phyloP scores from a whole-genome alignment of 2,329 filamentous ascomycete species.

The Ceratocystis eucalypticola region DNA sequence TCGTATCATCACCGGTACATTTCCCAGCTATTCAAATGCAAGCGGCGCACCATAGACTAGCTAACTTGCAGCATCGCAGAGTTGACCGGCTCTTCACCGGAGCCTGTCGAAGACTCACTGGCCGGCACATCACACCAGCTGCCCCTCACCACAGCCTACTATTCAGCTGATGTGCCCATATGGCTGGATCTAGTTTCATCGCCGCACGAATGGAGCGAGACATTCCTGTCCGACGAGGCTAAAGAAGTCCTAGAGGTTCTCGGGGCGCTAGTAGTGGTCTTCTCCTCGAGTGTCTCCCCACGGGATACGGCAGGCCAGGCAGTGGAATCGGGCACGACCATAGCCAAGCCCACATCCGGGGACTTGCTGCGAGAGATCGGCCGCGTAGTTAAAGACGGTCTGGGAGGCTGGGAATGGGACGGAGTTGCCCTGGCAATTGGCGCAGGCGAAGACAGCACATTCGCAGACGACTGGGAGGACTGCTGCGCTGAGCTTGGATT shows the following conservation, averaged over 20 bases:
- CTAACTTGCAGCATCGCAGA: constrained; percentile 28
- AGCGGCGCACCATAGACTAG: neutral
- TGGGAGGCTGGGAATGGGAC: constrained; percentile 51
- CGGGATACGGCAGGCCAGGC: neutral
- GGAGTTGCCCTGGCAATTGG: constrained; percentile 48
- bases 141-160: constrained; percentile 45
- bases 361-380: constrained; percentile 40
- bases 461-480: constrained; percentile 48
- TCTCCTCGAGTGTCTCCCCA: constrained; percentile 23
- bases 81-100: constrained; percentile 37
- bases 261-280: constrained; percentile 41
- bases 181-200: constrained; percentile 51
- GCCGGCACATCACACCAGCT: constrained; percentile 48
- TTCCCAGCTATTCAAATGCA: neutral
- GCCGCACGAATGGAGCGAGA: constrained; percentile 39
- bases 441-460: constrained; percentile 32
- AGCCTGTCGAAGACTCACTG: constrained; percentile 31
- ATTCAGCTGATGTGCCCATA: constrained; percentile 45
- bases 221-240: constrained; percentile 45
- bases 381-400: constrained; percentile 40
- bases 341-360: constrained; percentile 25
- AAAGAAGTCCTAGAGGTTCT: constrained; percentile 47
- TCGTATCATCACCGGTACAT: constrained; percentile 40
- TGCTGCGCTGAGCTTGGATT: constrained; percentile 42
- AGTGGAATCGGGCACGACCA: neutral